Evolutionary conservation across 306 rosid species (phyloP).

Genomic region (Castanea mollissima): DNA sequence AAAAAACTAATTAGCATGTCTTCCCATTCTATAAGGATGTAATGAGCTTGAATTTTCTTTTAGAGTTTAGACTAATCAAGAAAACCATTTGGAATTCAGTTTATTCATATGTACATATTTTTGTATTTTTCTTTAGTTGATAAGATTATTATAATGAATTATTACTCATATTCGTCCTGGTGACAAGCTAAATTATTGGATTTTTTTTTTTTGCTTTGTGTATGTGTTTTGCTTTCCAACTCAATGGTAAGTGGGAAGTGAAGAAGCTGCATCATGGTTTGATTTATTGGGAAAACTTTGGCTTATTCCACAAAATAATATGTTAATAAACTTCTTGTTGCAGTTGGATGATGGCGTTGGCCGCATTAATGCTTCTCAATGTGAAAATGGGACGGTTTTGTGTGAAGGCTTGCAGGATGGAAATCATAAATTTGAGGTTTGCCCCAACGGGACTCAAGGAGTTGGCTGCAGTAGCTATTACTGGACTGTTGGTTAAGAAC

Average conservation of each 20-base stretch:
- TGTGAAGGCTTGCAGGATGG: conserved; percentile 68
- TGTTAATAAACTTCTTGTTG: conserved; percentile 11
- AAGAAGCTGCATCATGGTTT: neutral
- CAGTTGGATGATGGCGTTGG: conserved; percentile 64
- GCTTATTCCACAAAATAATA: neutral
- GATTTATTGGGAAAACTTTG: neutral
- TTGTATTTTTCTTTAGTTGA: neutral
- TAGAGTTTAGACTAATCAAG: neutral
- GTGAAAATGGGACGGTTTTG: conserved; percentile 41
- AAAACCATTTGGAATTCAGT: neutral
- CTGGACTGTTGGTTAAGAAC: conserved; percentile 78
- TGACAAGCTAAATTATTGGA: neutral
- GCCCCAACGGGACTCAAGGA: conserved; percentile 51
- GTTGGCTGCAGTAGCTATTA: conserved; percentile 56
- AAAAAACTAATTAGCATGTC: neutral
- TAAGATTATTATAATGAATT: no score
- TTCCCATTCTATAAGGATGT: no score
- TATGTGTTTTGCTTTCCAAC: neutral
- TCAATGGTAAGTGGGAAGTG: neutral
- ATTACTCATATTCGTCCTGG: neutral
- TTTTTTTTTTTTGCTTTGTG: neutral
- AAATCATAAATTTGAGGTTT: conserved; percentile 67
- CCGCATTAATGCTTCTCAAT: conserved; percentile 27
- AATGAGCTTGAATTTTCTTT: no score
- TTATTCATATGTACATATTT: neutral